Conservation (phyloP, 495 filamentous ascomycete species). For the Xylaria flabelliformis region DNA sequence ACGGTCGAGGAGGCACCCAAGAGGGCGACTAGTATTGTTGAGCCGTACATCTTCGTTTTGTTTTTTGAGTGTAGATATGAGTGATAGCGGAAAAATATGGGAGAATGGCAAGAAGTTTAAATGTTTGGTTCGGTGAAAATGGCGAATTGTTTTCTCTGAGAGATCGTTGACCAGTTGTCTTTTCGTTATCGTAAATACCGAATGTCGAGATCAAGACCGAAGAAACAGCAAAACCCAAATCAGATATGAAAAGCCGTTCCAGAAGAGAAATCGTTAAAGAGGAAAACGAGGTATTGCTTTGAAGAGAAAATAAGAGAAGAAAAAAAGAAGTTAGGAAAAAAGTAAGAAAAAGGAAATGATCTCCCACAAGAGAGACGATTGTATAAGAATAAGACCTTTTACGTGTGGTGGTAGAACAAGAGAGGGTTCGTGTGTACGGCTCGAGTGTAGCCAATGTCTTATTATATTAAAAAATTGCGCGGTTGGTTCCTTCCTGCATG, state of each 20-base stretch:
- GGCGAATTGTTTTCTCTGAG: conserved; percentile 17
- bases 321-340: conserved; percentile 42
- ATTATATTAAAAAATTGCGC: conserved; percentile 15
- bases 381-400: conserved; percentile 33
- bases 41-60: conserved; percentile 50
- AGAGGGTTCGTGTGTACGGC: conserved; percentile 13
- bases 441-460: conserved; percentile 21
- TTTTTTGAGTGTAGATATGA: neutral
- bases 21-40: conserved; percentile 52
- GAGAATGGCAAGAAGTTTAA: conserved; percentile 1
- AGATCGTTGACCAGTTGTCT: conserved; percentile 5
- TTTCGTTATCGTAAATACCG: neutral
- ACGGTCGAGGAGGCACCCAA: conserved; percentile 50
- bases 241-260: conserved; percentile 16
- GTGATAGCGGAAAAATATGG: neutral
- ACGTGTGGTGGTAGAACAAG: conserved; percentile 18
- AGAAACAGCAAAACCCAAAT: conserved; percentile 24
- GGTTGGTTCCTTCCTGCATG: neutral
- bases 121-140: conserved; percentile 17
- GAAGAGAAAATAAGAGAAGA: conserved; percentile 31
- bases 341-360: conserved; percentile 46
- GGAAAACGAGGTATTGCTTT: conserved; percentile 39
- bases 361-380: conserved; percentile 33
- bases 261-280: conserved; percentile 26
- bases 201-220: conserved; percentile 15